phyloP scores from a whole-genome alignment of 345 rosid genomes.

The Garcia nutans region DNA sequence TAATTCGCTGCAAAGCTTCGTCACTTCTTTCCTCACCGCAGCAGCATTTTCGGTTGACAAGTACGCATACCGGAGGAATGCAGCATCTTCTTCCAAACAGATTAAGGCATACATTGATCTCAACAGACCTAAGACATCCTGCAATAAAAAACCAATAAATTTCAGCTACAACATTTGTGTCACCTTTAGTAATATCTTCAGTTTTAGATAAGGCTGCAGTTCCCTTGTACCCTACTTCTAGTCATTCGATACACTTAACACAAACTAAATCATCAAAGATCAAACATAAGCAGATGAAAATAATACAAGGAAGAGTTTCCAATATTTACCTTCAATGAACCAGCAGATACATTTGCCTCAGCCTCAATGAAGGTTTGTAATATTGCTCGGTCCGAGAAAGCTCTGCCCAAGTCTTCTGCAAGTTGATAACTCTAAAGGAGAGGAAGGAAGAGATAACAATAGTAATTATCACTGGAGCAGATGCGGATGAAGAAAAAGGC shows the following conservation, averaged over 20 bases:
- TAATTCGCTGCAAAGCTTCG: slow-evolving; percentile 64
- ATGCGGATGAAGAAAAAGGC: background rate
- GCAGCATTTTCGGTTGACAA: slow-evolving; percentile 57
- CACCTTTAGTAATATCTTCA: background rate
- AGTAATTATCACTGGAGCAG: slow-evolving; percentile 14
- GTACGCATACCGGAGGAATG: slow-evolving; percentile 71
- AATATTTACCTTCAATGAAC: slow-evolving; percentile 59
- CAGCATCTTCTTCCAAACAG: slow-evolving; percentile 70
- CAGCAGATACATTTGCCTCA: slow-evolving; percentile 49
- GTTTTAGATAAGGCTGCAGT: no score
- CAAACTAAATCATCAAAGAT: background rate
- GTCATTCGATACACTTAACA: no score
- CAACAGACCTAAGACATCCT: slow-evolving; percentile 56
- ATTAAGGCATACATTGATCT: slow-evolving; percentile 70
- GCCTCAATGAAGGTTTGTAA: slow-evolving; percentile 57
- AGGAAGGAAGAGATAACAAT: background rate
- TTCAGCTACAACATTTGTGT: background rate
- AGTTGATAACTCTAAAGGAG: slow-evolving; percentile 63
- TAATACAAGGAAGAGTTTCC: background rate
- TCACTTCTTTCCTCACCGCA: slow-evolving; percentile 65
- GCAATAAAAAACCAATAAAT: slow-evolving; percentile 12
- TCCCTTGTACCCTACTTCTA: no score
- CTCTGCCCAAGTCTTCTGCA: slow-evolving; percentile 87
- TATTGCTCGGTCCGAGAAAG: slow-evolving; percentile 74
- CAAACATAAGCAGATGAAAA: background rate